Base-by-base conservation (phyloP, 805 yeast genomes). In the Metschnikowia lochheadii region DNA sequence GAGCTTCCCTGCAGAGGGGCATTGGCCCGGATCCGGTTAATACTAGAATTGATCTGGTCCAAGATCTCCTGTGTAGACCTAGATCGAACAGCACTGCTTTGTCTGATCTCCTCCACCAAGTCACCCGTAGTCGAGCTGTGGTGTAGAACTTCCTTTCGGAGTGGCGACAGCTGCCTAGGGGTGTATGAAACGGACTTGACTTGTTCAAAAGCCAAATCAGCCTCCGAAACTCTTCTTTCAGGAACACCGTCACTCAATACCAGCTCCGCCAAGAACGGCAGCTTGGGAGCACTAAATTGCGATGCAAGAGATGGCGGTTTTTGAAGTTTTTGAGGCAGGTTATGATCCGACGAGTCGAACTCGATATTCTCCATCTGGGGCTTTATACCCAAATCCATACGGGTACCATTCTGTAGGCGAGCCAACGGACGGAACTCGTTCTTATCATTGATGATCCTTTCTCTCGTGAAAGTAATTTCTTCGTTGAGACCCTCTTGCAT, bases 301-400 rank as follows among this genome's bases (percentile, higher is more conserved):
- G 21, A 15, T n/a, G 5, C 20, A 10, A n/a, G 32, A 40, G 34
- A 17, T 6, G 11, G 11, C n/a, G 17, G 45, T 31, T 10, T n/a
- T 5, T 15, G 21, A 5, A 26, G 10, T 35, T 50, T 48, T 10
- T 46, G 54, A 1, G 56, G 53, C 58, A 54, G 55, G 1, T 49
- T 57, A 1, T 40, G 53, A 40, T 63, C 67, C 3, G 67, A 62
- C 4, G 64, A 57, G 49, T 63, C 69, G 49, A 65, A 65, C 41
- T 65, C 67, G 31, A 60, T 58, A 29, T 60, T 63, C 5, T 50
- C 45, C 8, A 4, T 23, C 34, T 29, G 26, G 23, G 26, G 32
- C 18, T 33, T 15, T 14, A 42, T 18, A 8, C 45, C 45, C 38
- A 42, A 42, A n/a, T 42, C 15, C n/a, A 42, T 42, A 15, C 32